Conservation (phyloP, 345 rosid genomes). For the Eutrema heterophyllum region DNA sequence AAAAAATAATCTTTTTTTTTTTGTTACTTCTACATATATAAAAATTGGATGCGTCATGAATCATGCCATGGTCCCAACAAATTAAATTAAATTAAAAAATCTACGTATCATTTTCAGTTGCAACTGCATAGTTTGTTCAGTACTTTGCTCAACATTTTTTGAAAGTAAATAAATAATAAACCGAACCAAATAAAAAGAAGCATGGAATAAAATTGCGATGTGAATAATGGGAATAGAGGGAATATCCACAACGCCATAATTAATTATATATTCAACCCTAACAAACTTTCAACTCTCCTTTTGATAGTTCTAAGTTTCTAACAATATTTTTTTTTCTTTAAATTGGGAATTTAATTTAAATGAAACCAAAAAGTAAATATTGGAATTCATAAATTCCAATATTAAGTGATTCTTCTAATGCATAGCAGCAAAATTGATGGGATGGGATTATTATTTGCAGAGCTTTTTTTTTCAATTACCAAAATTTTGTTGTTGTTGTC, state of each 20-base stretch:
- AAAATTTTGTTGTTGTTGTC: not conserved
- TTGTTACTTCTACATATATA: not conserved
- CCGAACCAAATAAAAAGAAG: conserved; percentile 8
- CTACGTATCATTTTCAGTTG: conserved; percentile 24
- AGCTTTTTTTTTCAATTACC: not conserved
- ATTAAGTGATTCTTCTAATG: not conserved
- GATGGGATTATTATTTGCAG: not conserved
- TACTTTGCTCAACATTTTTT: conserved; percentile 9
- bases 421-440: not conserved
- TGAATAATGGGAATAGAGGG: conserved; percentile 12
- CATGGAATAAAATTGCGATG: conserved; percentile 14
- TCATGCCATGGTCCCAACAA: conserved; percentile 24
- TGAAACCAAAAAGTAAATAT: not conserved
- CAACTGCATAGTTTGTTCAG: conserved; percentile 35
- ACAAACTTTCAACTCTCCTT: conserved; percentile 31
- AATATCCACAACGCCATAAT: conserved; percentile 23
- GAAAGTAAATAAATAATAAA: not conserved
- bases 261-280: conserved; percentile 16
- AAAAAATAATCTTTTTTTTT: not conserved
- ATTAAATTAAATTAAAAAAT: not conserved
- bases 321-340: conserved; percentile 10
- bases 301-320: conserved; percentile 28
- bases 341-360: conserved; percentile 5
- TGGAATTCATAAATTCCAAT: not conserved
- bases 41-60: conserved; percentile 12